Base-by-base conservation (phyloP, 2,329 filamentous ascomycete species). In the Clarireedia hainanense region DNA sequence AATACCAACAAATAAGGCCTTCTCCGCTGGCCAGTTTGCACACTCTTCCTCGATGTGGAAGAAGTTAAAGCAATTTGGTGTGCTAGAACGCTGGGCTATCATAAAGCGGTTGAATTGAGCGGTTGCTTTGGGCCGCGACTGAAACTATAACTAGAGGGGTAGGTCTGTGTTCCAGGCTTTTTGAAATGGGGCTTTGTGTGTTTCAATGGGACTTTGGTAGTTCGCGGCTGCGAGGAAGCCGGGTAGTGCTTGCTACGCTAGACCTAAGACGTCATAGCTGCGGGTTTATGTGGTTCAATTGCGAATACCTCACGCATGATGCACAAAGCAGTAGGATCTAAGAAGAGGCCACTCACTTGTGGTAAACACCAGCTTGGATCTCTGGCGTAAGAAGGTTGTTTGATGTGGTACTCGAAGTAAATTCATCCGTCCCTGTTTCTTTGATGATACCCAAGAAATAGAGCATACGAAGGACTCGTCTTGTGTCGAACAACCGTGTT, bases 21-120 rank as follows among this genome's bases (percentile, higher is more conserved):
- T 45, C 68, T 30, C 61, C 63, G 20, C 62, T 56, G 36, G 61
- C 64, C 7, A 75, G 61, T 6, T 49, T 15, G 20, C 17, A 17
- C 26, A 6, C 20, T 55, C 24, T 4, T 54, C n/a, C 23, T 57
- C 27, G 15, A 50, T 54, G 6, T 36, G 53, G 9, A 51, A 60
- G 4, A 37, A 30, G 1, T 52, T 37, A 2, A 60, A 50, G 23
- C 30, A 56, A 12, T 26, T 48, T 1, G 45, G 47, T 15, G 42
- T 26, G 20, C 48, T 42, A 1, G 37, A 50, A 9, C 47, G 30
- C 26, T 56, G 55, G 12, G 54, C 55, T 1, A 34, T 51, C 59
- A 61, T 60, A 4, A 40, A 50, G 4, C 42, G 23, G 17, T 58
- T 36, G 3, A 61, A 58, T 10, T 57, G 10, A 5, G 23, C 55